phyloP scores from a whole-genome alignment of 2,329 filamentous ascomycete species.

The Lecanicillium sp. region DNA sequence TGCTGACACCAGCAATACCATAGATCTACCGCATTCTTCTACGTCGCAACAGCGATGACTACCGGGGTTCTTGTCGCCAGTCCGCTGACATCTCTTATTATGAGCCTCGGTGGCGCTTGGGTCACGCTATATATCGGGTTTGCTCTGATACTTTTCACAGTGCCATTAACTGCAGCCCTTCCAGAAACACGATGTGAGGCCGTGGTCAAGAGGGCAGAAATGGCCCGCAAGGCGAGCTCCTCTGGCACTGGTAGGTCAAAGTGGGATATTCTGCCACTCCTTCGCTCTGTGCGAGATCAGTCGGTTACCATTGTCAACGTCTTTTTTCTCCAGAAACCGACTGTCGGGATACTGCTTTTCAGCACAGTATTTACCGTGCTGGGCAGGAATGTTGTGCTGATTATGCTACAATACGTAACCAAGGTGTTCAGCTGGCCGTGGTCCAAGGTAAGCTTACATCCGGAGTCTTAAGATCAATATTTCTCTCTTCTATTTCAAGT shows the following conservation, averaged over 20 bases:
- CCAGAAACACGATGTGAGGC: conserved; percentile 9
- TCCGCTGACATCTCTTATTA: conserved; percentile 12
- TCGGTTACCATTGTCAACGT: not conserved
- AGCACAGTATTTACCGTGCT: conserved; percentile 2
- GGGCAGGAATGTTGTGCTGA: not conserved
- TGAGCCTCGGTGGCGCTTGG: conserved; percentile 9
- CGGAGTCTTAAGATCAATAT: no score
- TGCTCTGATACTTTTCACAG: conserved; percentile 4
- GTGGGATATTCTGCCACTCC: conserved; percentile 2
- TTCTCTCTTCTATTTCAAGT: no score
- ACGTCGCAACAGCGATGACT: conserved; percentile 11
- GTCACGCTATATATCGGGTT: conserved; percentile 8
- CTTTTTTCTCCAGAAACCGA: not conserved
- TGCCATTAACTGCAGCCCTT: conserved; percentile 8
- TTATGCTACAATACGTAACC: conserved; percentile 7
- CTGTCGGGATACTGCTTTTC: conserved; percentile 3
- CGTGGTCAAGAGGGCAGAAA: not conserved
- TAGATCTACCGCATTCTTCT: conserved; percentile 13
- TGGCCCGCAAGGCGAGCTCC: conserved; percentile 1
- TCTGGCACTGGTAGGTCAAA: not conserved
- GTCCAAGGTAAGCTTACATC: conserved; percentile 5
- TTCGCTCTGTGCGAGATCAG: not conserved
- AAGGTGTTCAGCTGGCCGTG: conserved; percentile 9
- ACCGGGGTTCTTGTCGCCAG: conserved; percentile 11
- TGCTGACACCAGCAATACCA: not conserved